phyloP scores from a whole-genome alignment of 2,329 filamentous ascomycete genomes.

The Diaporthe vexans region DNA sequence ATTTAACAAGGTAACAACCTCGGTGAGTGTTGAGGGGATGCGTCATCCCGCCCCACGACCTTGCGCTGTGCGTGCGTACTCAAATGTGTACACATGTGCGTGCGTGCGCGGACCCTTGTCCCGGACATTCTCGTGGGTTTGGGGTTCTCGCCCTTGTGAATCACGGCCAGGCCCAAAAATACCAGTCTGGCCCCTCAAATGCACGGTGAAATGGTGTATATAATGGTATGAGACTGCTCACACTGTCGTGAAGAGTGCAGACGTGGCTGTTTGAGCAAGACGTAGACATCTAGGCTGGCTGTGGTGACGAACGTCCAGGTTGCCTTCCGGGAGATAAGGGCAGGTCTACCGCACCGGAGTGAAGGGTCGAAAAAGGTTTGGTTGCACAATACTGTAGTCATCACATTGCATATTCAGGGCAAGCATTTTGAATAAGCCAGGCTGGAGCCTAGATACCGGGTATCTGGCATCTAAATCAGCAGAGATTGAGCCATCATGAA shows the following conservation, averaged over 20 bases:
- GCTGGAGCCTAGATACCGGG: neutral
- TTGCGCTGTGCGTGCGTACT: neutral
- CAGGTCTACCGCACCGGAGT: neutral
- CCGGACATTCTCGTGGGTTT: conserved; percentile 1
- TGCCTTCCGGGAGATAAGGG: neutral
- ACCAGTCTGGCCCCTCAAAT: neutral
- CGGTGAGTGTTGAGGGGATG: neutral
- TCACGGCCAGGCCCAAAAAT: too few relatives aligned
- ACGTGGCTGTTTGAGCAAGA: neutral
- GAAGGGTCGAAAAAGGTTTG: neutral
- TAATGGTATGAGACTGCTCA: neutral
- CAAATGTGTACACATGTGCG: neutral
- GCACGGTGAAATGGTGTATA: neutral
- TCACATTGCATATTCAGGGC: neutral
- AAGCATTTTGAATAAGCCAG: neutral
- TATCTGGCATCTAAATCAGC: neutral
- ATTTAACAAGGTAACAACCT: neutral
- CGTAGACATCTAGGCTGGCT: neutral
- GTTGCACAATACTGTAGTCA: neutral
- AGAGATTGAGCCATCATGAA: conserved; percentile 5
- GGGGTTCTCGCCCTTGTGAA: neutral
- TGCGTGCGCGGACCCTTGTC: neutral
- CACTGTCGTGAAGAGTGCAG: neutral
- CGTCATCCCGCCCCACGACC: neutral
- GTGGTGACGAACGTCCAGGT: neutral